Percentiles rank a stretch among this genome's conserved stretches.
These are phyloP conservation scores for Alternaria viburni DNA, from an alignment of 2,329 filamentous ascomycete genomes.

Conservation along the genomic window DNA sequence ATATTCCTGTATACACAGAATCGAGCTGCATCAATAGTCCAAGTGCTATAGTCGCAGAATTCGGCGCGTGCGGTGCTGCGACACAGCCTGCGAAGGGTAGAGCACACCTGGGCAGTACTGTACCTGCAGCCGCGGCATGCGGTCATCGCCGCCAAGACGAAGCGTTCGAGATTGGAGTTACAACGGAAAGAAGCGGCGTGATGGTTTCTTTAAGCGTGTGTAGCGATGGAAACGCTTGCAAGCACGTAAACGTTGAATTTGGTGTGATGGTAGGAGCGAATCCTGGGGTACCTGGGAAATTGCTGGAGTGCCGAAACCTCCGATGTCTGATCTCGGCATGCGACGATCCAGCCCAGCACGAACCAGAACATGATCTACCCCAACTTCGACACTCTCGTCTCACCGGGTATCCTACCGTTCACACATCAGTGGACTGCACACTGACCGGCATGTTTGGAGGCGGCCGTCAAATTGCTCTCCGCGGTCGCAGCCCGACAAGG, in stretches of 20 bases:
- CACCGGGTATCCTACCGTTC: conserved; percentile 9
- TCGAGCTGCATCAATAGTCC: conserved; percentile 16
- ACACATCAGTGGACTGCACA: conserved; percentile 10
- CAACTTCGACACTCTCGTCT: conserved; percentile 1
- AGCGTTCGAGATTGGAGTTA: neutral
- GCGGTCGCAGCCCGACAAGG: conserved; percentile 31
- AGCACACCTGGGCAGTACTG: neutral
- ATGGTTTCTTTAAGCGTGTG: neutral
- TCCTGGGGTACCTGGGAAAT: conserved; percentile 7
- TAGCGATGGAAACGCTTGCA: neutral
- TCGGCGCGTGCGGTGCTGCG: neutral
- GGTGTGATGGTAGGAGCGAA: neutral
- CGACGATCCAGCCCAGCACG: conserved; percentile 21
- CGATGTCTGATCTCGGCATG: conserved; percentile 27
- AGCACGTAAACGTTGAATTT: neutral
- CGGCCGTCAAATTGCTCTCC: conserved; percentile 20
- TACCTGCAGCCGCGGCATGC: neutral
- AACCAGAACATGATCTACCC: conserved; percentile 15
- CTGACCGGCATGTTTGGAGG: conserved; percentile 16
- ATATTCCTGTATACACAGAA: conserved; percentile 12
- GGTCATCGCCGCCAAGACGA: neutral
- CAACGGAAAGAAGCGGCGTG: neutral
- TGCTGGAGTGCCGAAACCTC: conserved; percentile 15
- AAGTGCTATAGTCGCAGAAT: conserved; percentile 6
- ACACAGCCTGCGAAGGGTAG: neutral